phyloP scores from a whole-genome alignment of 2,329 filamentous ascomycete species.

The Neospermospora avenae region DNA sequence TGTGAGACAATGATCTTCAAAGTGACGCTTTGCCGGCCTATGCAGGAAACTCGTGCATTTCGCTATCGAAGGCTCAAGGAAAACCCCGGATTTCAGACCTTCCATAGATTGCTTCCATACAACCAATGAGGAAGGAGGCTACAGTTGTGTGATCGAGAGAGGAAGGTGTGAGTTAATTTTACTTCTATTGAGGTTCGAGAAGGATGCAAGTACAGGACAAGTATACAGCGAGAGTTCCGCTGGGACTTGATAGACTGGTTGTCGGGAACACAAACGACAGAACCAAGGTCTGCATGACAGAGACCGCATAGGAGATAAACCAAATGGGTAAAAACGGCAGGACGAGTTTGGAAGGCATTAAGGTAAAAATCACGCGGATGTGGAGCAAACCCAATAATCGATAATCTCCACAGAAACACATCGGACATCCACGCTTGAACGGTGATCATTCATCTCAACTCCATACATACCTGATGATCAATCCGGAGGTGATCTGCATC shows the following conservation, averaged over 20 bases:
- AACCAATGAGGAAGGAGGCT: background rate
- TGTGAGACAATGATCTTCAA: background rate
- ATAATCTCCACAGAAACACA: background rate
- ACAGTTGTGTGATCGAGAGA: background rate
- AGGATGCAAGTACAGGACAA: background rate
- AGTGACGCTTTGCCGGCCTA: background rate
- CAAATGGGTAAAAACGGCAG: background rate
- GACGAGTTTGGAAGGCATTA: background rate
- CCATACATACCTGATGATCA: background rate
- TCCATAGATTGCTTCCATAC: background rate
- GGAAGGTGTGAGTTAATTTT: background rate
- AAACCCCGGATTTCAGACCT: background rate
- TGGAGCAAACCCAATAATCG: background rate
- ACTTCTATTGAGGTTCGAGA: background rate
- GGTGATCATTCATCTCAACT: background rate
- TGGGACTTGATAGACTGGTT: background rate
- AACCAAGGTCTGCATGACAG: too few species aligned
- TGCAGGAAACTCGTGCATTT: background rate
- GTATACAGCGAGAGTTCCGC: background rate
- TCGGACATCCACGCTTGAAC: background rate
- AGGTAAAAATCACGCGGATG: background rate
- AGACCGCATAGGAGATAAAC: too few species aligned
- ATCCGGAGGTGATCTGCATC: background rate
- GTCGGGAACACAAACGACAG: background rate
- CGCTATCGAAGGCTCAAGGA: background rate